A percentile compares a stretch with the other conserved stretches of the same genome.
These are phyloP conservation scores for Saraca asoca DNA, from an alignment of 331 rosid species.

Conservation along the genomic window DNA sequence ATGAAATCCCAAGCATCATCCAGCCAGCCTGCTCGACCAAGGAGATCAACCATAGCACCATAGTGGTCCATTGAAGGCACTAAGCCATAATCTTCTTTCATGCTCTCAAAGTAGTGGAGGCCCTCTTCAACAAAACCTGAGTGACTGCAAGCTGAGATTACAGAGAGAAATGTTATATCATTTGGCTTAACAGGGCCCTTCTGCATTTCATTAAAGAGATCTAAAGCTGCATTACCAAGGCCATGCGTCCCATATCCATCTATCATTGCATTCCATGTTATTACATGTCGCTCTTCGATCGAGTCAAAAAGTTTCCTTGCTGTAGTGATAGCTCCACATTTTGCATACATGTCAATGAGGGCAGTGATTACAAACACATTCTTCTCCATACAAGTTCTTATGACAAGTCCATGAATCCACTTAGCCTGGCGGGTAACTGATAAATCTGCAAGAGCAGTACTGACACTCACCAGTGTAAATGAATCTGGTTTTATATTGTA, in stretches of 20 bases:
- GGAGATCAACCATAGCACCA: constrained; percentile 85
- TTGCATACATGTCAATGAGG: constrained; percentile 76
- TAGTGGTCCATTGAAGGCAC: constrained; percentile 88
- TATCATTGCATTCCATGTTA: constrained; percentile 90
- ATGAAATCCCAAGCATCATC: constrained; percentile 84
- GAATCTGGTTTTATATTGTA: constrained; percentile 69
- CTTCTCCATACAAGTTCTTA: constrained; percentile 61
- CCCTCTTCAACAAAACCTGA: constrained; percentile 85
- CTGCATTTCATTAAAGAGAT: constrained; percentile 64
- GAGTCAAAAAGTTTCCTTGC: constrained; percentile 72
- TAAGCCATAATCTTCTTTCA: constrained; percentile 66
- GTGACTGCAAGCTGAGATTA: constrained; percentile 87
- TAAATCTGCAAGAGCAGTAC: constrained; percentile 79
- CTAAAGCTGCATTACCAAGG: constrained; percentile 60
- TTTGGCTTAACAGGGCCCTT: constrained; percentile 60
- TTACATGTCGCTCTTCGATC: constrained; percentile 81
- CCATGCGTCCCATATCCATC: constrained; percentile 95
- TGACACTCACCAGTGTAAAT: constrained; percentile 82
- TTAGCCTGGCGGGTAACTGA: constrained; percentile 80
- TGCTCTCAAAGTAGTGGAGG: constrained; percentile 56
- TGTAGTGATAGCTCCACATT: constrained; percentile 70
- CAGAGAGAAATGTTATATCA: constrained; percentile 65
- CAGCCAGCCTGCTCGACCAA: constrained; percentile 79
- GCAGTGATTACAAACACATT: constrained; percentile 80
- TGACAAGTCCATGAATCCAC: constrained; percentile 90